These are phyloP conservation scores for Arthroderma sp. DNA, from an alignment of 2,329 filamentous ascomycete genomes.

Conservation along the genomic window DNA sequence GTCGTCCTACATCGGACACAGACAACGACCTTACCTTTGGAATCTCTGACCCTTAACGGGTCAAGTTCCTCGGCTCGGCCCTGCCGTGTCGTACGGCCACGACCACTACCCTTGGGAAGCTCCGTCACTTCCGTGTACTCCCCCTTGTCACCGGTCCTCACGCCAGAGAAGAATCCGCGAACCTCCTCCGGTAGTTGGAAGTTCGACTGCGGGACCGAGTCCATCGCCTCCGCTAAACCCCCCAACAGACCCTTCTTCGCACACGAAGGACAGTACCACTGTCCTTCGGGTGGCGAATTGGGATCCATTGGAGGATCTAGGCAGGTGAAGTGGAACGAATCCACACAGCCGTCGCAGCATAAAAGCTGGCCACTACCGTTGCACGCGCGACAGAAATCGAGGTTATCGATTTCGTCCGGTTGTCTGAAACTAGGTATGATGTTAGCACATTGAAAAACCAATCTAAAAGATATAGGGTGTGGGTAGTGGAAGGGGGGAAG, in stretches of 20 bases:
- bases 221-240: slow-evolving; percentile 50
- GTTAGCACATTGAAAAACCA: too few species aligned
- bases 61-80: not conserved
- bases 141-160: slow-evolving; percentile 61
- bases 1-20: slow-evolving; percentile 64
- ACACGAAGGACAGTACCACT: slow-evolving; percentile 67
- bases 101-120: slow-evolving; percentile 12
- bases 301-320: slow-evolving; percentile 65
- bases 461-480: not conserved
- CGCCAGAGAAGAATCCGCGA: slow-evolving; percentile 66
- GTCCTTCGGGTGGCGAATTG: slow-evolving; percentile 51
- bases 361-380: slow-evolving; percentile 71
- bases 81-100: not conserved
- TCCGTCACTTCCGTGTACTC: slow-evolving; percentile 58
- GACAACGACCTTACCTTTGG: slow-evolving; percentile 60
- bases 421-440: not conserved
- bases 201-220: slow-evolving; percentile 56
- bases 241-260: slow-evolving; percentile 46
- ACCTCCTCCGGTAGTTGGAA: slow-evolving; percentile 60
- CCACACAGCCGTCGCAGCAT: slow-evolving; percentile 84
- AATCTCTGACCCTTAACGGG: slow-evolving; percentile 37
- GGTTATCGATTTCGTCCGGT: slow-evolving; percentile 48
- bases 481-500: not conserved
- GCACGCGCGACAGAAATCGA: slow-evolving; percentile 82
- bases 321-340: slow-evolving; percentile 82